Percentiles rank a stretch among this genome's conserved stretches.
Evolutionary conservation across 768 basidiomycete genomes (phyloP).

Genomic region (Favolaschia claudopus): DNA sequence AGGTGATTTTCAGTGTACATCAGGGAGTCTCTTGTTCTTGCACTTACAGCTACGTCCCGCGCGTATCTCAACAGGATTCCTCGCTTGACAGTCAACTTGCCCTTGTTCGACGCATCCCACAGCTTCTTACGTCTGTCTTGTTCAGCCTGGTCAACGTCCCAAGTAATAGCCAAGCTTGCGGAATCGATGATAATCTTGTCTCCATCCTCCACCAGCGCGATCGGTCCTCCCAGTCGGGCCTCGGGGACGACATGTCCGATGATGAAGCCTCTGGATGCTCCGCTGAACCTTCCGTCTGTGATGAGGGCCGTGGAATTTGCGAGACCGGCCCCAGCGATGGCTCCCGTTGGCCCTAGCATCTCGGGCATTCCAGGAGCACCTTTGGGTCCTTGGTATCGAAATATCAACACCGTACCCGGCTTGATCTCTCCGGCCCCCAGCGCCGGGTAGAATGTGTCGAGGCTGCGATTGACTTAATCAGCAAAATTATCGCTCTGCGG

Average conservation of each 20-base stretch:
- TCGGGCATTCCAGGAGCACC: constrained; percentile 95
- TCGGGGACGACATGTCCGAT: constrained; percentile 66
- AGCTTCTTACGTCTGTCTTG: constrained; percentile 63
- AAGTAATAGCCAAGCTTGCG: constrained; percentile 67
- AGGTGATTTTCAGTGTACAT: constrained; percentile 10
- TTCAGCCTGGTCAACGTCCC: constrained; percentile 76
- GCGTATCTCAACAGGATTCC: constrained; percentile 85
- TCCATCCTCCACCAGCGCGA: constrained; percentile 86
- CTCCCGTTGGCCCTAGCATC: constrained; percentile 80
- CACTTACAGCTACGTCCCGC: constrained; percentile 83
- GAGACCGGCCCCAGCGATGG: constrained; percentile 85
- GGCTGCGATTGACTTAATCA: constrained; percentile 41
- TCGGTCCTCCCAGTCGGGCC: constrained; percentile 84
- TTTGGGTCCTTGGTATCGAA: constrained; percentile 90
- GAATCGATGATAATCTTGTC: constrained; percentile 82
- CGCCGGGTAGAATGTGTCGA: constrained; percentile 76
- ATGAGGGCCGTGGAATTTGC: constrained; percentile 81
- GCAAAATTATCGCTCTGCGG: background rate
- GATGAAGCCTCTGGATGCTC: constrained; percentile 68
- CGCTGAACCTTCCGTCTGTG: constrained; percentile 91
- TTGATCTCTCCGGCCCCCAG: constrained; percentile 79
- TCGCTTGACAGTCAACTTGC: constrained; percentile 69
- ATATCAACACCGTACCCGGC: constrained; percentile 77
- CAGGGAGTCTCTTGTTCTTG: background rate
- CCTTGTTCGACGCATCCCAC: constrained; percentile 76